Evolutionary conservation across 164 flowering plant species (phyloP), one percentile per base, ranked within the genome.

Genomic region (Tinospora cordifolia): DNA sequence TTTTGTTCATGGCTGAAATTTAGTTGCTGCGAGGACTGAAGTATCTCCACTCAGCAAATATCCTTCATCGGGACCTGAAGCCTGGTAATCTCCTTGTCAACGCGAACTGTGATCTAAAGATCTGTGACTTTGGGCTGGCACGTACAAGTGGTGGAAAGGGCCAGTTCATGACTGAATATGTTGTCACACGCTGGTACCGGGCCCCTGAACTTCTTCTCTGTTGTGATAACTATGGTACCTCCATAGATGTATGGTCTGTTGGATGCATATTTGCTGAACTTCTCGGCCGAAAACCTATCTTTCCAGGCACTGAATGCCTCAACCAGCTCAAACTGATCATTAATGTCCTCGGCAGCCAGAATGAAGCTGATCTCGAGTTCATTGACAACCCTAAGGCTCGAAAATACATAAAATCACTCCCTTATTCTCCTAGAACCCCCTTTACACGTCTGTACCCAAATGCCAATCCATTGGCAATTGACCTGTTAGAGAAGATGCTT

Each of bases 241-340:
- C 98, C n/a, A 91, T 93, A 58, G 98, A 93, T 73, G 92, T 93
- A 49, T 93, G 98, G 98, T 93, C 98, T 47, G 98, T 93, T 25
- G 98, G 98, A 63, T 92, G 98, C 79, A 89, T 90, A 72, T 92
- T 92, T 73, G 95, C 97, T 0, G 98, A 93, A 79, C 88, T 89
- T 38, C 89, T 93, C 25, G 96, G 97, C 0, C 80, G 98, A 19
- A 91, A 93, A 65, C 95, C 98, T 2, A 76, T 93, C 49, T 91
- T 93, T 70, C 97, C 97, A 10, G 98, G 98, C 7, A 84, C 91
- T 7, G 98, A 93, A 66, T 89, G 95, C 75, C 88, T 93, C 63
- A 86, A 89, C 82, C 98, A 91, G 77, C 95, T 92, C 47, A 91
- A 87, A 75, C 81, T 91, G 65, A 91, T 92, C 13, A 83, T 92